Evolutionary conservation across 1,284 basidiomycete genomes (phyloP).

Genomic region (Cutaneotrichosporon curvatum): DNA sequence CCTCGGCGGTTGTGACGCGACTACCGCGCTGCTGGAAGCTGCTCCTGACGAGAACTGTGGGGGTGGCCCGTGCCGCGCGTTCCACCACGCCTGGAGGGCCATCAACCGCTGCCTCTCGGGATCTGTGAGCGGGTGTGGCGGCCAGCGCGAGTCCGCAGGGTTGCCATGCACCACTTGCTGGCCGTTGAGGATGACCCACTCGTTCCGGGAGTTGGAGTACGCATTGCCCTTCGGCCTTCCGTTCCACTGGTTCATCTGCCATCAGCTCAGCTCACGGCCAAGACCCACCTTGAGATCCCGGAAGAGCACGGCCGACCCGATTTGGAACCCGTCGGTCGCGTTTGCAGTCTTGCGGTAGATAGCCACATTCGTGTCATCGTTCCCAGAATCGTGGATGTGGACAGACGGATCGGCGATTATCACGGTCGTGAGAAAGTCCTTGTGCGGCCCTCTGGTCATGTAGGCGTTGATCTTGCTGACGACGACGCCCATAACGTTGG

Average conservation of each 20-base stretch:
- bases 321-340: conserved; percentile 1
- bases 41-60: too few species aligned
- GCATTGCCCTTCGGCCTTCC: conserved; percentile 27
- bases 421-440: conserved; percentile 15
- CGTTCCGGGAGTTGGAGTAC: conserved; percentile 9
- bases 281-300: conserved; percentile 17
- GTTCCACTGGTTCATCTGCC: conserved; percentile 15
- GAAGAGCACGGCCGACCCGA: conserved; percentile 21
- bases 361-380: conserved; percentile 27
- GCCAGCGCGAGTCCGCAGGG: background rate
- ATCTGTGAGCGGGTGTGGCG: background rate
- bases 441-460: conserved; percentile 1
- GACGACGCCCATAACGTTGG: conserved; percentile 17
- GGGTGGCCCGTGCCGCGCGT: too few species aligned
- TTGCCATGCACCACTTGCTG: background rate
- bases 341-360: conserved; percentile 17
- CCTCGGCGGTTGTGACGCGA: background rate
- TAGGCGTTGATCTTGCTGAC: background rate
- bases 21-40: too few species aligned
- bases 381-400: conserved; percentile 1
- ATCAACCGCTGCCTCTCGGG: background rate
- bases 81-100: background rate
- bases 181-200: conserved; percentile 1
- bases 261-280: background rate
- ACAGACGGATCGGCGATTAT: conserved; percentile 27